Evolutionary conservation across 768 basidiomycete species (phyloP), one percentile per base, ranked within the genome.

Genomic region (Suillus hirtellus): DNA sequence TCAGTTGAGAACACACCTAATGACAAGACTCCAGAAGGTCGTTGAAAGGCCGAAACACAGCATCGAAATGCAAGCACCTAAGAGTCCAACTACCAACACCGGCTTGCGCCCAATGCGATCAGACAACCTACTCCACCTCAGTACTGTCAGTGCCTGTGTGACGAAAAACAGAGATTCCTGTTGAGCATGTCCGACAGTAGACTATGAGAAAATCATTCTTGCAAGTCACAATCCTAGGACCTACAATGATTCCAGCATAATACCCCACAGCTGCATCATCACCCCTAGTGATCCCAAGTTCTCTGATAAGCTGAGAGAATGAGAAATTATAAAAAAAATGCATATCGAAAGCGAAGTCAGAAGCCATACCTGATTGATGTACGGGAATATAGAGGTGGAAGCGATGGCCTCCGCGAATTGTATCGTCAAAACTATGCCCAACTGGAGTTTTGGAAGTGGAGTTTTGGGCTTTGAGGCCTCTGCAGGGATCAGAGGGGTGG

Each of bases 211-310:
- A 43, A 40, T 24, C 17, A 27, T 40, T 52, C 46, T 31, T 27
- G 24, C 37, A 38, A 47, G 38, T 24, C 35, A 38, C 8, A 14
- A 47, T 47, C 21, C 46, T 12, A 24, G 65, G 63, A 68, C 87
- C 75, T 62, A 88, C 85, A 59, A 76, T 71, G 35, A 89, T 67
- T 42, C 86, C 88, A 24, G 86, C 87, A 69, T 89, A 89, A 67
- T 89, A 89, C 24, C 88, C 88, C 3, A 88, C 84, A 74, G 85
- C 86, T 60, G 79, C 77, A 53, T 85, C 81, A 63, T 89, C 85
- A 27, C 87, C 88, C 24, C 83, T 83, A 2, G 86, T 88, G 31
- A 89, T 78, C 42, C 82, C 86, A 21, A 88, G 77, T 66, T 86
- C 87, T 31, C 82, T 77, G 40, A 89, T 80, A 27, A 89, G 79